Percentiles rank a stretch among this genome's conserved stretches.
Conservation (phyloP, 1,139 yeast species). For the Petasospora rhodanensis region DNA sequence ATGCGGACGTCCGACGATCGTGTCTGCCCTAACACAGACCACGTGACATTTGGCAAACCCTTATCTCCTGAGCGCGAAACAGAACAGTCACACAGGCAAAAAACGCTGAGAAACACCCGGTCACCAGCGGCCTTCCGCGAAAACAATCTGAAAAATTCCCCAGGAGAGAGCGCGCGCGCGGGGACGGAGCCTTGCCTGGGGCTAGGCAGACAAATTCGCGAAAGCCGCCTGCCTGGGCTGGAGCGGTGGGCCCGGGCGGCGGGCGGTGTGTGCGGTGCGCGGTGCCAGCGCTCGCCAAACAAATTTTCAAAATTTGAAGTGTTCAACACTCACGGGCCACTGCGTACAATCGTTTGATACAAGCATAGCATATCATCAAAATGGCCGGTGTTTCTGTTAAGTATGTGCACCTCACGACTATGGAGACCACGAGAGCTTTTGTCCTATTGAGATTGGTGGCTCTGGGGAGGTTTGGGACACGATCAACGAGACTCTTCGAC, state of each 20-base stretch:
- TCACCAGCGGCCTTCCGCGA: conserved; percentile 1
- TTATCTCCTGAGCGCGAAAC: conserved; percentile 2
- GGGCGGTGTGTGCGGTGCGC: conserved; percentile 16
- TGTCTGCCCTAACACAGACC: conserved; percentile 3
- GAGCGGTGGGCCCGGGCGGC: too few relatives aligned
- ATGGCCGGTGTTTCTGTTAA: conserved; percentile 22
- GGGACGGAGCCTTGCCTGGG: too few relatives aligned
- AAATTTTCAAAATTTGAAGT: conserved; percentile 17
- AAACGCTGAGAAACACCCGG: conserved; percentile 4
- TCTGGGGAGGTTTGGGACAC: too few relatives aligned
- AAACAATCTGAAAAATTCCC: background rate
- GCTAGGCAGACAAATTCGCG: too few relatives aligned
- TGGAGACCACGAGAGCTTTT: background rate
- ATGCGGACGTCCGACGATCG: background rate
- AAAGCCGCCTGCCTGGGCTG: too few relatives aligned
- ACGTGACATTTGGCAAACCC: conserved; percentile 5
- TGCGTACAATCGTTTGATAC: background rate
- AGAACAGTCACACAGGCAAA: background rate
- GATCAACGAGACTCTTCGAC: too few relatives aligned
- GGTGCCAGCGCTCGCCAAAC: conserved; percentile 11
- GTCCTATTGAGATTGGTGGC: too few relatives aligned
- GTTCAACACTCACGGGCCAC: conserved; percentile 2
- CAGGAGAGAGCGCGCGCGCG: too few relatives aligned
- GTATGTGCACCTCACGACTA: conserved; percentile 8
- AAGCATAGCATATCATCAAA: conserved; percentile 14